phyloP scores from a whole-genome alignment of 495 filamentous ascomycete genomes.

The Aspergillus steynii region DNA sequence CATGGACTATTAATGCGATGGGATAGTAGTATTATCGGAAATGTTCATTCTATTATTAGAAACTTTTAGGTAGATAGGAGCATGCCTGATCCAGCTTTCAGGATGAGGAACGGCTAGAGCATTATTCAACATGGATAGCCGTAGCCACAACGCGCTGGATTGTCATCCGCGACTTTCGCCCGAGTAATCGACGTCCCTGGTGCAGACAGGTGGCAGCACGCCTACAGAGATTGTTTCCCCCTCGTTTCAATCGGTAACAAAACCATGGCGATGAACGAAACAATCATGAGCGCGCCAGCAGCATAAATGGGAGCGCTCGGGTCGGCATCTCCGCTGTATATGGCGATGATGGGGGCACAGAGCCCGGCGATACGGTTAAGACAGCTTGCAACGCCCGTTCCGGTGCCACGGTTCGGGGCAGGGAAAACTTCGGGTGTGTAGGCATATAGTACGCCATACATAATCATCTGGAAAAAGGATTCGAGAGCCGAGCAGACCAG shows the following conservation, averaged over 20 bases:
- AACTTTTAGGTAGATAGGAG: no score
- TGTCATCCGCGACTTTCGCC: no score
- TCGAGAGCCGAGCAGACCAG: slow-evolving; percentile 49
- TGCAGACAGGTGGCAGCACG: no score
- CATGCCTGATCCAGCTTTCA: no score
- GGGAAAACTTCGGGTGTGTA: slow-evolving; percentile 61
- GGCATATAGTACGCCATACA: slow-evolving; percentile 55
- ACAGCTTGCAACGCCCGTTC: slow-evolving; percentile 52
- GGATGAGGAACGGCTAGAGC: no score
- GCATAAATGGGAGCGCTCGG: slow-evolving; percentile 55
- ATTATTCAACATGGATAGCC: no score
- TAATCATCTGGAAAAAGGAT: slow-evolving; percentile 56
- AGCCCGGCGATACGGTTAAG: slow-evolving; percentile 59
- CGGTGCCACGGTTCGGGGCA: slow-evolving; percentile 54
- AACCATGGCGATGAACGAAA: slow-evolving; percentile 52
- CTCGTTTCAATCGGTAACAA: slow-evolving; percentile 55
- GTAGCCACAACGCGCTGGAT: no score
- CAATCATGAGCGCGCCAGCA: slow-evolving; percentile 51
- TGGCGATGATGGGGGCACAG: slow-evolving; percentile 57
- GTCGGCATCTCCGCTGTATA: slow-evolving; percentile 43
- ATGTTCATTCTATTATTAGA: no score
- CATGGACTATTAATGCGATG: no score
- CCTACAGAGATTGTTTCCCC: slow-evolving; percentile 48
- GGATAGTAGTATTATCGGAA: no score
- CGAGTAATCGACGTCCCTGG: no score